phyloP scores from a whole-genome alignment of 805 yeast species.

The Pichia insulana region DNA sequence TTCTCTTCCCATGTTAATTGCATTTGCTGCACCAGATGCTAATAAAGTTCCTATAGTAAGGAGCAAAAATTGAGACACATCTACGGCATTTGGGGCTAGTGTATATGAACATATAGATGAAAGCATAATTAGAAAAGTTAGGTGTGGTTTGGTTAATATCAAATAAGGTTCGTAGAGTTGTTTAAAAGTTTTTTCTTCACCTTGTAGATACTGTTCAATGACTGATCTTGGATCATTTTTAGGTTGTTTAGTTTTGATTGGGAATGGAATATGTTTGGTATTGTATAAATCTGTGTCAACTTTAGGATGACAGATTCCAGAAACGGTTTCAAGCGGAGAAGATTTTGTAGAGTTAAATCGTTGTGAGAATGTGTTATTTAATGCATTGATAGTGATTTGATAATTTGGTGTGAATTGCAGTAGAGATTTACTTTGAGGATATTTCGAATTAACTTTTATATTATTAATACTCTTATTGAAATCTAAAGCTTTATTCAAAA shows the following conservation, averaged over 20 bases:
- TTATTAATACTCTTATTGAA: background rate
- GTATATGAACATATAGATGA: slow-evolving; percentile 94
- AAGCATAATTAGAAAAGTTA: slow-evolving; percentile 79
- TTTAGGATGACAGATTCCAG: slow-evolving; percentile 33
- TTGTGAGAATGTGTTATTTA: background rate
- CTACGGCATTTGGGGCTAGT: slow-evolving; percentile 73
- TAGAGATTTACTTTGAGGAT: background rate
- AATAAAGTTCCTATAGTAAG: slow-evolving; percentile 80
- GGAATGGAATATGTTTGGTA: slow-evolving; percentile 42
- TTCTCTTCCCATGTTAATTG: slow-evolving; percentile 95
- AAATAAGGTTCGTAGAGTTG: slow-evolving; percentile 52
- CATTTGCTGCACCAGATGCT: slow-evolving; percentile 90
- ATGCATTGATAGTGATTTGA: slow-evolving; percentile 9
- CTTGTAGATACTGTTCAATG: slow-evolving; percentile 18
- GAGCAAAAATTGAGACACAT: slow-evolving; percentile 58
- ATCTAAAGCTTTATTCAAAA: slow-evolving; percentile 8
- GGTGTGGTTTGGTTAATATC: slow-evolving; percentile 82
- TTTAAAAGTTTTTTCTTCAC: slow-evolving; percentile 25
- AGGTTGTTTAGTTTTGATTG: slow-evolving; percentile 37
- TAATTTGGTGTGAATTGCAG: slow-evolving; percentile 21
- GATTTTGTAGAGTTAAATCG: slow-evolving; percentile 5
- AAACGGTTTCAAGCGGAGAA: slow-evolving; percentile 6
- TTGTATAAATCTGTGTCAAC: background rate
- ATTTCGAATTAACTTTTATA: background rate
- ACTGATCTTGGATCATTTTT: slow-evolving; percentile 14